These are phyloP conservation scores for Cichorium intybus DNA, from an alignment of 140 eudicot species.

Conservation along the genomic window DNA sequence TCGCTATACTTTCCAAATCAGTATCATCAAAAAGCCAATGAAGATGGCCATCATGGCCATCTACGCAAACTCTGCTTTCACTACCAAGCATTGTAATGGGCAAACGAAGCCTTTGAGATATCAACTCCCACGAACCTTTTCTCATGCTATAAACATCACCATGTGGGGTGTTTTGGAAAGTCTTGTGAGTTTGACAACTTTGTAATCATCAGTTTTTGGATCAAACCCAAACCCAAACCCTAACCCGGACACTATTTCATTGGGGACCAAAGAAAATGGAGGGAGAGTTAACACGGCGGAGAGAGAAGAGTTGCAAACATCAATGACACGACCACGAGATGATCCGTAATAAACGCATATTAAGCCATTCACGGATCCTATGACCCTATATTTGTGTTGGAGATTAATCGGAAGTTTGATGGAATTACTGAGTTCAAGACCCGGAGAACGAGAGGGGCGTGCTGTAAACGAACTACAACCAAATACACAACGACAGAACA, in stretches of 20 bases:
- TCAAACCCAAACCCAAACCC: slow-evolving; percentile 20
- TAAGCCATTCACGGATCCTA: slow-evolving; percentile 16
- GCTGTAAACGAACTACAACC: background rate
- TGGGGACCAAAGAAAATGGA: background rate
- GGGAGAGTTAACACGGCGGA: background rate
- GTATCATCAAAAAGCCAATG: too few relatives aligned
- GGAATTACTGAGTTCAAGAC: background rate
- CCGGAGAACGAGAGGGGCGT: background rate
- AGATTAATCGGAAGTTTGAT: background rate
- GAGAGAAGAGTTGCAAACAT: slow-evolving; percentile 6
- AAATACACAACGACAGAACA: background rate
- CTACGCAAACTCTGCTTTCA: background rate
- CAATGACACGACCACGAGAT: background rate
- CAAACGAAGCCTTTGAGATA: background rate
- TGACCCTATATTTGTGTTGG: background rate
- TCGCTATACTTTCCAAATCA: too few relatives aligned
- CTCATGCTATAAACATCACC: slow-evolving; percentile 18
- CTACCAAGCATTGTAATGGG: background rate
- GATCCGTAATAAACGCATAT: slow-evolving; percentile 1
- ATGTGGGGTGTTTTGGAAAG: background rate
- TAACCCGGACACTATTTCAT: background rate
- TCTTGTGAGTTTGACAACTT: background rate
- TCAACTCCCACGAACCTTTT: slow-evolving; percentile 11
- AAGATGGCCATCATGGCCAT: slow-evolving; percentile 7
- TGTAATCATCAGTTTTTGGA: slow-evolving; percentile 17